These are phyloP conservation scores for Ophiocordyceps australis DNA, from an alignment of 2,329 filamentous ascomycete species.

Conservation along the genomic window DNA sequence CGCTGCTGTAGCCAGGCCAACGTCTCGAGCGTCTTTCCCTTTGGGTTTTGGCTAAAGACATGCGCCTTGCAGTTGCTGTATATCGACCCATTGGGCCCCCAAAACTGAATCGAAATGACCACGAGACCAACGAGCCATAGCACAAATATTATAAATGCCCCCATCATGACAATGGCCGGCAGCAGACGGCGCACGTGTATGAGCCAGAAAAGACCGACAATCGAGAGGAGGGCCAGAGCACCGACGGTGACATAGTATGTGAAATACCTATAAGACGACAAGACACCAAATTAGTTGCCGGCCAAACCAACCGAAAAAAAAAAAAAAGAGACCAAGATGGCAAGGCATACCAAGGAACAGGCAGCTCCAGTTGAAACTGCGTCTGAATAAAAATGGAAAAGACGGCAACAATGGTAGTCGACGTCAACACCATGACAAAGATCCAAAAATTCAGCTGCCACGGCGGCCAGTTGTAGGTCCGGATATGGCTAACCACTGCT, in stretches of 20 bases:
- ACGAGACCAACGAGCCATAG: slow-evolving; percentile 51
- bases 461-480: slow-evolving; percentile 52
- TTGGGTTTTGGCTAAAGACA: slow-evolving; percentile 31
- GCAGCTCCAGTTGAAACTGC: slow-evolving; percentile 34
- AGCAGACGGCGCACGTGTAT: slow-evolving; percentile 43
- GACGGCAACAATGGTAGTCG: slow-evolving; percentile 40
- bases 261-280: slow-evolving; percentile 41
- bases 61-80: slow-evolving; percentile 38
- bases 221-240: slow-evolving; percentile 44
- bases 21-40: slow-evolving; percentile 32
- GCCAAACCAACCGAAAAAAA: too few species aligned
- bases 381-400: slow-evolving; percentile 40
- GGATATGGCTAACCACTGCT: slow-evolving; percentile 23
- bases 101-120: slow-evolving; percentile 42
- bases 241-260: slow-evolving; percentile 44
- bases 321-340: too few species aligned
- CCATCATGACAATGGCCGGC: slow-evolving; percentile 42
- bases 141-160: slow-evolving; percentile 46
- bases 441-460: slow-evolving; percentile 50
- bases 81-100: slow-evolving; percentile 40
- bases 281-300: too few species aligned
- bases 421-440: slow-evolving; percentile 43
- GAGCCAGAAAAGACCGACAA: slow-evolving; percentile 43
- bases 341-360: slow-evolving; percentile 34
- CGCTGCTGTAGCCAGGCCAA: slow-evolving; percentile 46